Percentiles rank a stretch among this genome's conserved stretches.
Evolutionary conservation across 2,329 filamentous ascomycete species (phyloP).

Genomic region (Ceratocystis cacaofunesta): DNA sequence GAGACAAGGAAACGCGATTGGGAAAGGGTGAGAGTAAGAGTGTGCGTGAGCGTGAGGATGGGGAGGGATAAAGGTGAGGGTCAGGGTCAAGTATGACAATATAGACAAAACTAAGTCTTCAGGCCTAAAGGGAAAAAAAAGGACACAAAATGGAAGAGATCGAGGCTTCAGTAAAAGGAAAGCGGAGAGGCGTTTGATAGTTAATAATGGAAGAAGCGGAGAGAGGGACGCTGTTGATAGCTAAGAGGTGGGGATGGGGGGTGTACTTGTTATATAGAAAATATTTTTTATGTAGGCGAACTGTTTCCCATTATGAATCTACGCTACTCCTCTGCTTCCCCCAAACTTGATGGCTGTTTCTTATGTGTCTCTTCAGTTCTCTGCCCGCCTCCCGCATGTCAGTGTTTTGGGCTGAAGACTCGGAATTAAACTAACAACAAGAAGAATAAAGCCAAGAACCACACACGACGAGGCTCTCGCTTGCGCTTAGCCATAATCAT

Average conservation of each 20-base stretch:
- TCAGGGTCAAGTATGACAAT: background rate
- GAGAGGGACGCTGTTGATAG: background rate
- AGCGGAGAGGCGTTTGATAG: background rate
- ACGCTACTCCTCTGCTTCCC: background rate
- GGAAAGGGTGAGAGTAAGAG: background rate
- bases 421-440: background rate
- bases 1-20: background rate
- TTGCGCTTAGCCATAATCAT: slow-evolving; percentile 3
- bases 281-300: background rate
- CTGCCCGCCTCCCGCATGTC: background rate
- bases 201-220: background rate
- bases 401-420: slow-evolving; percentile 3
- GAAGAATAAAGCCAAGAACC: background rate
- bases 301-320: background rate
- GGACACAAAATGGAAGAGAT: background rate
- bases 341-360: slow-evolving; percentile 1
- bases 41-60: too few species aligned
- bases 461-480: background rate
- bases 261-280: background rate
- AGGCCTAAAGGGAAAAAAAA: background rate
- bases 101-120: background rate
- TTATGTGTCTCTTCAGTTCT: background rate
- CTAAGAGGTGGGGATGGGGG: background rate
- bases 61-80: background rate
- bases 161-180: background rate